Evolutionary conservation across 805 yeast species (phyloP).

Genomic region (Blastobotrys muscicola): DNA sequence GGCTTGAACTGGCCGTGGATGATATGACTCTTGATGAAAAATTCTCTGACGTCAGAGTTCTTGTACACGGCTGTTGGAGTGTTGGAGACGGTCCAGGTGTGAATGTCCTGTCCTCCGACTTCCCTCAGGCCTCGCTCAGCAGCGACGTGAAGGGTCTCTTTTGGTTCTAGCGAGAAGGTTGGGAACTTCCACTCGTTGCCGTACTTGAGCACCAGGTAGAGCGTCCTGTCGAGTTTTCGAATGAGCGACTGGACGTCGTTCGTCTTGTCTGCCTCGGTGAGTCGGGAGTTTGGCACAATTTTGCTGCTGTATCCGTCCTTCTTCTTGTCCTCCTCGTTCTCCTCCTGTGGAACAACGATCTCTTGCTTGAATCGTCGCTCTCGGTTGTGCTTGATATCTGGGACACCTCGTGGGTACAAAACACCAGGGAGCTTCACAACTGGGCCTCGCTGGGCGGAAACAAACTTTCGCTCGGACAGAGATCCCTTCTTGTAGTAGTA

Average conservation of each 20-base stretch:
- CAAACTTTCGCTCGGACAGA: conserved; percentile 70
- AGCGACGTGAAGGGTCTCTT: conserved; percentile 51
- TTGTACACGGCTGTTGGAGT: conserved; percentile 71
- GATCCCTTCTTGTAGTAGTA: conserved; percentile 88
- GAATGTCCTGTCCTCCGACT: conserved; percentile 66
- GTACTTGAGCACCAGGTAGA: conserved; percentile 59
- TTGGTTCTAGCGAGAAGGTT: conserved; percentile 42
- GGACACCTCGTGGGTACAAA: conserved; percentile 73
- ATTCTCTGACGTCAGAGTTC: conserved; percentile 38
- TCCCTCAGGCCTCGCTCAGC: conserved; percentile 67
- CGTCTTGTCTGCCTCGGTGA: conserved; percentile 63
- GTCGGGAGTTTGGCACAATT: conserved; percentile 59
- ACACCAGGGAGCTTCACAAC: conserved; percentile 62
- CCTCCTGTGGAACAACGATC: conserved; percentile 60
- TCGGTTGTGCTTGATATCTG: conserved; percentile 80
- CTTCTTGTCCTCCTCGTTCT: conserved; percentile 21
- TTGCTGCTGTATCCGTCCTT: conserved; percentile 36
- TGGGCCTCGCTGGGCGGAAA: conserved; percentile 68
- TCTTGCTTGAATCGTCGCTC: conserved; percentile 80
- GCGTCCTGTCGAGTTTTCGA: conserved; percentile 67
- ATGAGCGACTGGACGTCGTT: conserved; percentile 63
- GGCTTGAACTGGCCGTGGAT: conserved; percentile 68
- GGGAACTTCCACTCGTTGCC: conserved; percentile 69
- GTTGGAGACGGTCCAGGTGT: conserved; percentile 85
- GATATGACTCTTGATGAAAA: conserved; percentile 77